Evolutionary conservation across 2,329 filamentous ascomycete genomes (phyloP).

Genomic region (Penicillium decumbens): DNA sequence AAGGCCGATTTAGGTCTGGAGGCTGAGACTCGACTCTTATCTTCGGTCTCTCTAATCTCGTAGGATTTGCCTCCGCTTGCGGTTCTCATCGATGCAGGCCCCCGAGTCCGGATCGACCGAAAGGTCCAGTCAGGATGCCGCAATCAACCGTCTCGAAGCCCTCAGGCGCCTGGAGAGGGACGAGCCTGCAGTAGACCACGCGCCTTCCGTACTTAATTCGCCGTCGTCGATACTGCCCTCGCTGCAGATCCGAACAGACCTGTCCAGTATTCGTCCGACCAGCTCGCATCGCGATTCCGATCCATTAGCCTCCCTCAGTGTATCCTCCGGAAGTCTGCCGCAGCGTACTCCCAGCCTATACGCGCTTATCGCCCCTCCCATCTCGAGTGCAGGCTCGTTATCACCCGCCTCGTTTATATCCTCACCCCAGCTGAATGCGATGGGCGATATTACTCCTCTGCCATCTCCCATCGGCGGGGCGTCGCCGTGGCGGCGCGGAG

Average conservation of each 20-base stretch:
- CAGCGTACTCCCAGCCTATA: constrained; percentile 45
- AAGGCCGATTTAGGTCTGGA: constrained; percentile 19
- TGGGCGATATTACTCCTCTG: constrained; percentile 73
- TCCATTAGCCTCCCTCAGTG: constrained; percentile 35
- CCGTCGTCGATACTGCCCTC: constrained; percentile 22
- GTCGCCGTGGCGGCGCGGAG: constrained; percentile 49
- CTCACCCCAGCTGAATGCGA: constrained; percentile 68
- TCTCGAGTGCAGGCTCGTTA: constrained; percentile 43
- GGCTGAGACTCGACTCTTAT: constrained; percentile 19
- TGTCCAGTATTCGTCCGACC: constrained; percentile 23
- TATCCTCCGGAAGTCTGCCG: constrained; percentile 42
- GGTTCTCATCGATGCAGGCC: constrained; percentile 11
- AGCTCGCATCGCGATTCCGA: constrained; percentile 34
- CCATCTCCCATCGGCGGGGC: constrained; percentile 62
- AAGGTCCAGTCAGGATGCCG: constrained; percentile 18
- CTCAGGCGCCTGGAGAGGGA: constrained; percentile 1
- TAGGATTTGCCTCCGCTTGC: constrained; percentile 8
- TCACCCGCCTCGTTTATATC: constrained; percentile 64
- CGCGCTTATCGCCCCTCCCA: constrained; percentile 34
- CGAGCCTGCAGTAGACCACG: constrained; percentile 10
- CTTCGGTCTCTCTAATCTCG: constrained; percentile 5
- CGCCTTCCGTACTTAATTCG: constrained; percentile 10
- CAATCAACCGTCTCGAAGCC: constrained; percentile 10
- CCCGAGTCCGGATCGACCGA: constrained; percentile 18
- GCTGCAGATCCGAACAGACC: constrained; percentile 37